A percentile compares a stretch with the other conserved stretches of the same genome.
Conservation (phyloP, 2,329 filamentous ascomycete species). For the Fusarium miscanthi region DNA sequence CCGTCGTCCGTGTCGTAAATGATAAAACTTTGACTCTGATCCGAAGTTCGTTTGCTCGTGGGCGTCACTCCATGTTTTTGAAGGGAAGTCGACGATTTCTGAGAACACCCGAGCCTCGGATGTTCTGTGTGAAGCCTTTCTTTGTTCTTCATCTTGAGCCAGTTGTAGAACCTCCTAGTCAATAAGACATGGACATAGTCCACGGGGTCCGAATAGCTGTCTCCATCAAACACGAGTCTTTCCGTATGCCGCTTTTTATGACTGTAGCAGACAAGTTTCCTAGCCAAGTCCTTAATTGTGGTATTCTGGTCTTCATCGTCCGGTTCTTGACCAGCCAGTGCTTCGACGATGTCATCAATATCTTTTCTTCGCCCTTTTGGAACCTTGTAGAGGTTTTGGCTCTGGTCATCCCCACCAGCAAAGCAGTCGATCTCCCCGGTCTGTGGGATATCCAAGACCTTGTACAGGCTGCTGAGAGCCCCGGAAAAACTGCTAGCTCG, state of each 20-base stretch:
- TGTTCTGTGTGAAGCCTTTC: not conserved
- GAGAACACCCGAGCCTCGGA: not conserved
- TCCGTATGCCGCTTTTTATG: not conserved
- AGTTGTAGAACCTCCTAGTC: not conserved
- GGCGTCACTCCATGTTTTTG: not conserved
- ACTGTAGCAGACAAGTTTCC: not conserved
- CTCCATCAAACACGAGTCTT: not conserved
- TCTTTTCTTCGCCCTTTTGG: not conserved
- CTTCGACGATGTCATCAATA: not conserved
- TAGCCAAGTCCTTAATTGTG: not conserved
- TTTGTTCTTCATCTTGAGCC: not conserved
- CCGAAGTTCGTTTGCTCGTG: not conserved
- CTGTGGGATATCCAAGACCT: not conserved
- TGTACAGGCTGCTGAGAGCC: conserved; percentile 3
- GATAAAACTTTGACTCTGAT: not conserved
- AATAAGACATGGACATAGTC: not conserved
- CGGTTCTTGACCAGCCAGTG: not conserved
- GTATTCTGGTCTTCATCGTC: not conserved
- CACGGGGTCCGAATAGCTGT: not conserved
- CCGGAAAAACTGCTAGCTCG: not conserved
- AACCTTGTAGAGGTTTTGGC: fast-evolving
- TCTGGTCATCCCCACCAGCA: not conserved
- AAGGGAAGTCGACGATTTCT: not conserved
- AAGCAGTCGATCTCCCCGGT: not conserved
- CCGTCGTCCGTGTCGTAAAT: not conserved